These are phyloP conservation scores for Eutrema heterophyllum DNA, from an alignment of 345 rosid species.

Conservation along the genomic window DNA sequence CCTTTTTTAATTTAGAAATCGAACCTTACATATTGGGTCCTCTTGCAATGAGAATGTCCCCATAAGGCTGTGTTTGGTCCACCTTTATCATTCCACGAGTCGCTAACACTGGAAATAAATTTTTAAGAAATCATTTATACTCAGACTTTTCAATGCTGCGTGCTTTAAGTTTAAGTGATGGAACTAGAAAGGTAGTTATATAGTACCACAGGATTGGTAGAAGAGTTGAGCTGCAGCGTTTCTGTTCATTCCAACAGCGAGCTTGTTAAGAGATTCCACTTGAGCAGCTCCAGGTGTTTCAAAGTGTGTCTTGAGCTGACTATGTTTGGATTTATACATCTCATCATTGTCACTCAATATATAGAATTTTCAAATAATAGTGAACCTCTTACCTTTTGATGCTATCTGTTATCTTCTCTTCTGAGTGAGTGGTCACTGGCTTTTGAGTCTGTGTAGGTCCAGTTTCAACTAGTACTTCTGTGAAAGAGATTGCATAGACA, in stretches of 20 bases:
- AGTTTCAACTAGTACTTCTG: constrained; percentile 73
- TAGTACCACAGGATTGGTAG: constrained; percentile 77
- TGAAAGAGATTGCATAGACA: background rate
- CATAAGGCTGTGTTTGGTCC: constrained; percentile 54
- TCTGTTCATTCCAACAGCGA: constrained; percentile 62
- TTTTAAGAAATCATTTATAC: background rate
- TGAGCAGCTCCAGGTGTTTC: constrained; percentile 71
- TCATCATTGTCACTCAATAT: background rate
- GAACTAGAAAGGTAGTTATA: background rate
- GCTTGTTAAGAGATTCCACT: constrained; percentile 61
- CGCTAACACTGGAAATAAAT: constrained; percentile 53
- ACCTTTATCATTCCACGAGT: constrained; percentile 55
- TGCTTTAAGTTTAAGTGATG: background rate
- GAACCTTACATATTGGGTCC: constrained; percentile 53
- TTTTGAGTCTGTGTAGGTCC: constrained; percentile 69
- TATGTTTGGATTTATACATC: constrained; percentile 26
- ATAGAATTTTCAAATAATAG: background rate
- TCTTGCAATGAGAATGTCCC: constrained; percentile 66
- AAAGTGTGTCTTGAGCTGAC: constrained; percentile 75
- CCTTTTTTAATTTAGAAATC: background rate
- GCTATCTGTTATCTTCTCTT: constrained; percentile 61
- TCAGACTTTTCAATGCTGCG: background rate
- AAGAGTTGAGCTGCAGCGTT: constrained; percentile 79
- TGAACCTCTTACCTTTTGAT: constrained; percentile 50
- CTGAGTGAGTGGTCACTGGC: constrained; percentile 34